These are phyloP conservation scores for Phytophthora boehmeriae DNA, from an alignment of 352 stramenopile genomes.

Conservation along the genomic window DNA sequence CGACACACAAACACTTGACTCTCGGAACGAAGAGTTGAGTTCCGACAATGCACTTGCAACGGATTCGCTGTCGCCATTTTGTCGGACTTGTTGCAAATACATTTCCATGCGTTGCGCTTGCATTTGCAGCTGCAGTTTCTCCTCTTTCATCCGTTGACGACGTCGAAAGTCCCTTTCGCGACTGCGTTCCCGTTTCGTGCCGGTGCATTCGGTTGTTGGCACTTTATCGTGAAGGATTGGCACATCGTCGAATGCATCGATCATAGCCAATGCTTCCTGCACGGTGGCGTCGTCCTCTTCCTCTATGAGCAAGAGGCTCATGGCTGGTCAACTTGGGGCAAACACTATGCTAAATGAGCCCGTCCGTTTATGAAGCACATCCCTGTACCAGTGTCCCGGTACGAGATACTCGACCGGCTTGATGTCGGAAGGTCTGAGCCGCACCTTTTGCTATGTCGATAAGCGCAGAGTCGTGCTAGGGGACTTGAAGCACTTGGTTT, in stretches of 20 bases:
- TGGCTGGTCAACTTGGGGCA: slow-evolving; percentile 11
- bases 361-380: too few species aligned
- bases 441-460: too few species aligned
- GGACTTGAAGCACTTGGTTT: not conserved
- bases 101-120: slow-evolving; percentile 25
- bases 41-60: slow-evolving; percentile 2
- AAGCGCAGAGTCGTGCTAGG: too few species aligned
- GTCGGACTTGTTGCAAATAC: slow-evolving; percentile 16
- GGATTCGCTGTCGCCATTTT: not conserved
- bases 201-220: not conserved
- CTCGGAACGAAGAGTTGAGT: not conserved
- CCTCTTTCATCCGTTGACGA: slow-evolving; percentile 27
- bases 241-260: slow-evolving; percentile 14
- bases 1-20: slow-evolving; percentile 7
- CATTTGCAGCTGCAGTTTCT: slow-evolving; percentile 29
- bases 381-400: too few species aligned
- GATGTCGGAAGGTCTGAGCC: too few species aligned
- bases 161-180: slow-evolving; percentile 23
- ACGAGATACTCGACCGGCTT: too few species aligned
- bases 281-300: slow-evolving; percentile 13
- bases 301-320: slow-evolving; percentile 27
- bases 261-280: slow-evolving; percentile 19
- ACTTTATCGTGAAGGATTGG: slow-evolving; percentile 12
- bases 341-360: too few species aligned
- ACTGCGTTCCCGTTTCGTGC: slow-evolving; percentile 9